Base-by-base conservation (phyloP, 805 yeast genomes). In the Ogataea philodendri region DNA sequence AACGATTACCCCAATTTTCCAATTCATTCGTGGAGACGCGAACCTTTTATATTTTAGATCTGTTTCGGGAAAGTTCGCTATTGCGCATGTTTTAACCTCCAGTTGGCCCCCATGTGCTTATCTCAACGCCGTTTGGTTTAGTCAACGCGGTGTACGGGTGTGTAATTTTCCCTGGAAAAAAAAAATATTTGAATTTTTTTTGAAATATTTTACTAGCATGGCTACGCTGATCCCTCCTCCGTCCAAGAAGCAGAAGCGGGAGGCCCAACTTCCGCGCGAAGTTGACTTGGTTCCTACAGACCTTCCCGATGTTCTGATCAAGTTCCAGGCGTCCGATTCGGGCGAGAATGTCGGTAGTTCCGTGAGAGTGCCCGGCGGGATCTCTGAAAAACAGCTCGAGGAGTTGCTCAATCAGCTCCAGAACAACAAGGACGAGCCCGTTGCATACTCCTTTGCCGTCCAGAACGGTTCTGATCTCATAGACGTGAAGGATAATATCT, bases 191-290 rank as follows among this genome's bases (percentile, higher is more conserved):
- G n/a, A n/a, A n/a, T n/a, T n/a, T n/a, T 17, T 33, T 27, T 27
- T 19, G 9, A 7, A 15, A 14, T 15, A 15, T 27, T 29, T 24
- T 11, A n/a, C 10, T 5, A 42, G 9, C 24, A 89, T 90, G 97
- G 93, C 97, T 33, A 93, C 97, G 1, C 69, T 86, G 27, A 61
- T 93, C 30, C 98, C 98, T 16, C 97, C 97, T 25, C 95, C 85
- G 14, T 82, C 95, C 1, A 90, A 93, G 60, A 85, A 79, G 55
- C 95, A 86, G 57, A 84, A 74, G 60, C 77, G 78, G 56, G 84
- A 72, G 44, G 95, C 94, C 4, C 97, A 88, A 57, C 70, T 76
- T 57, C 84, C 85, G 7, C 77, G 81, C 37, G 90, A 84, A 33
- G 81, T 84, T 17, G 81, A 76, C 33, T 59, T 84, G 8, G 65